Percentiles rank a stretch among this genome's conserved stretches.
These are phyloP conservation scores for Santalum album DNA, from an alignment of 164 flowering plant species.

Conservation along the genomic window DNA sequence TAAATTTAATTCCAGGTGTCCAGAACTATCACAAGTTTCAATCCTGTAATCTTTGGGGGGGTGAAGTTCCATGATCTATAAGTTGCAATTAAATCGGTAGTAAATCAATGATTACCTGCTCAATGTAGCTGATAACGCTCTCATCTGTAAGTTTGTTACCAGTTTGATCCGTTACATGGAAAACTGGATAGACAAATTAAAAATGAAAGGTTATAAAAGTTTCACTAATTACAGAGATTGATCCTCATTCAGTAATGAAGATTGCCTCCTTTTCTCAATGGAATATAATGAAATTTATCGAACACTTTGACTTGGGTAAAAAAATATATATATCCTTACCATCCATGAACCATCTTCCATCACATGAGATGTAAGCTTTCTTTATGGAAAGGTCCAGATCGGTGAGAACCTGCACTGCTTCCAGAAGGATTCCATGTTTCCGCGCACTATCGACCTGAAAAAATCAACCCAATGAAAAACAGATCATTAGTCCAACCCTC, in stretches of 20 bases:
- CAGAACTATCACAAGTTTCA: too few species aligned
- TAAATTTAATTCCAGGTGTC: too few species aligned
- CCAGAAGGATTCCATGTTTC: conserved; percentile 53
- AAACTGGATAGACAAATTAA: conserved; percentile 37
- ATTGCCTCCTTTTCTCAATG: too few species aligned
- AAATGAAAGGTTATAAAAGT: neutral
- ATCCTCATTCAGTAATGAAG: too few species aligned
- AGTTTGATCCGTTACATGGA: conserved; percentile 78
- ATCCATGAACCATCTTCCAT: conserved; percentile 69
- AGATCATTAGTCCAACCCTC: too few species aligned
- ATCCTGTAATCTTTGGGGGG: too few species aligned
- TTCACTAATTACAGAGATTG: neutral
- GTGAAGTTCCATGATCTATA: too few species aligned
- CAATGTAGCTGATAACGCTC: conserved; percentile 63
- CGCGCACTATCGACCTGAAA: conserved; percentile 58
- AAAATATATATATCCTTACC: conserved; percentile 38
- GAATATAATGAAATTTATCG: too few species aligned
- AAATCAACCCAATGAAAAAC: neutral
- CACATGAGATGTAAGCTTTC: conserved; percentile 57
- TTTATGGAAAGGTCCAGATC: conserved; percentile 58
- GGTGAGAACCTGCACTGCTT: conserved; percentile 60
- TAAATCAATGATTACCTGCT: conserved; percentile 41
- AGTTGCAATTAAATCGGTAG: too few species aligned
- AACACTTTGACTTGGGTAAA: too few species aligned
- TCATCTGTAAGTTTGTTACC: conserved; percentile 79